Evolutionary conservation across 768 basidiomycete genomes (phyloP).

Genomic region (Holtermanniella nyarrowii): DNA sequence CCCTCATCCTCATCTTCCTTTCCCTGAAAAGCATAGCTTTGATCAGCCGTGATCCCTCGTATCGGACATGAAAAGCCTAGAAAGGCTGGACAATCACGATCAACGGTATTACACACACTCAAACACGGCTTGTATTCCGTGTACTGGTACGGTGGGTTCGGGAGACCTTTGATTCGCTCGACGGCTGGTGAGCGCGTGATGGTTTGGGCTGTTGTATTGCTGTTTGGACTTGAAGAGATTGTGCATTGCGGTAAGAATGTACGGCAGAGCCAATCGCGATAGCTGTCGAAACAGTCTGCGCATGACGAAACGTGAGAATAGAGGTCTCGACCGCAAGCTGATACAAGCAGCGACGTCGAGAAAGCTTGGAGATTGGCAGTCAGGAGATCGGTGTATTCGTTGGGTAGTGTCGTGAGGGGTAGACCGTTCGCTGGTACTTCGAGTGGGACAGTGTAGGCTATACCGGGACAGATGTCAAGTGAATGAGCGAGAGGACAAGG

Average conservation of each 20-base stretch:
- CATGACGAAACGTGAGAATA: conserved; percentile 40
- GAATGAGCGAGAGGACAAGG: conserved; percentile 35
- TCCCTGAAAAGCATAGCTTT: conserved; percentile 31
- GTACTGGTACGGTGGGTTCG: conserved; percentile 22
- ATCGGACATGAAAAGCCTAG: conserved; percentile 37
- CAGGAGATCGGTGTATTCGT: conserved; percentile 13
- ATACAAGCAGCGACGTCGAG: conserved; percentile 30
- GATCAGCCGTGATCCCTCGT: conserved; percentile 17
- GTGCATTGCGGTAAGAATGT: conserved; percentile 31
- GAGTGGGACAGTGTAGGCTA: conserved; percentile 37
- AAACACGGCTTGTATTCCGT: conserved; percentile 38
- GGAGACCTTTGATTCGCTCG: conserved; percentile 7
- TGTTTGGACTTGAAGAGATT: background rate
- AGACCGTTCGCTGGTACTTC: conserved; percentile 9
- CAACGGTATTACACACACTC: conserved; percentile 29
- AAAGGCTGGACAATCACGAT: conserved; percentile 39
- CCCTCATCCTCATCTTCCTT: conserved; percentile 13
- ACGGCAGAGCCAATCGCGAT: conserved; percentile 39
- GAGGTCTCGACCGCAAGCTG: conserved; percentile 37
- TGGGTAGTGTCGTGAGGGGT: conserved; percentile 21
- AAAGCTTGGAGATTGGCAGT: conserved; percentile 28
- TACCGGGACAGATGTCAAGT: conserved; percentile 27
- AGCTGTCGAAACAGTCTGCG: conserved; percentile 34
- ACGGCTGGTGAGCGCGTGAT: conserved; percentile 11
- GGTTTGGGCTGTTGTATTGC: conserved; percentile 5